phyloP scores from a whole-genome alignment of 2,329 filamentous ascomycete species.

The Apiospora aurea region DNA sequence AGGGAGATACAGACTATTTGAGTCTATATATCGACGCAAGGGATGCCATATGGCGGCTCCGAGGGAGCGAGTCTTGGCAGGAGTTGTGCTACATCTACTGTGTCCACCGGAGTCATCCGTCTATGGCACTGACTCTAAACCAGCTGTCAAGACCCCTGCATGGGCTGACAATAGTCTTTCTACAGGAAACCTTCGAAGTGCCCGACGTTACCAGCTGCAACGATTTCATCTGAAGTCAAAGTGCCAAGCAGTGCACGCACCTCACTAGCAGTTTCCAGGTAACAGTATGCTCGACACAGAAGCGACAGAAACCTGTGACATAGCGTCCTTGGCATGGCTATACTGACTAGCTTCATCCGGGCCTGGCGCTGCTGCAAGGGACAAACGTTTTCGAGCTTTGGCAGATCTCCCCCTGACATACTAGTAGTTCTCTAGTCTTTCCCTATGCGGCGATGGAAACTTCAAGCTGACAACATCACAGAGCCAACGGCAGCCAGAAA shows the following conservation, averaged over 20 bases:
- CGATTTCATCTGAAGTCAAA: not conserved
- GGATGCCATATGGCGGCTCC: not conserved
- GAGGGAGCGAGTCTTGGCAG: not conserved
- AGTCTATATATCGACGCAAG: not conserved
- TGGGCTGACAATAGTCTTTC: not conserved
- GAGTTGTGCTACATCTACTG: not conserved
- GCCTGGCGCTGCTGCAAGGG: not conserved
- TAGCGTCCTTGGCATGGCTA: not conserved
- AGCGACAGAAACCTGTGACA: not conserved
- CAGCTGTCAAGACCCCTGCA: conserved; percentile 4
- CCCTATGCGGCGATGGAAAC: not conserved
- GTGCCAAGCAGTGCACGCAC: not conserved
- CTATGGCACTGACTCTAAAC: not conserved
- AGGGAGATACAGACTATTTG: not conserved
- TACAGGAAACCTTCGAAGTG: not conserved
- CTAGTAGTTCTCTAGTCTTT: not conserved
- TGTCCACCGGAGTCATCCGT: not conserved
- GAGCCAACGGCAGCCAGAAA: not conserved
- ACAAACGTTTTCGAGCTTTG: not conserved
- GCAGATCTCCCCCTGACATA: not conserved
- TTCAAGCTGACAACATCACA: not conserved
- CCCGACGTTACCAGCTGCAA: not conserved
- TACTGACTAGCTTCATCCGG: not conserved
- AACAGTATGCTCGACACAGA: not conserved
- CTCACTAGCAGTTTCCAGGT: not conserved